Evolutionary conservation across 345 rosid species (phyloP).

Genomic region (Bruguiera parviflora): DNA sequence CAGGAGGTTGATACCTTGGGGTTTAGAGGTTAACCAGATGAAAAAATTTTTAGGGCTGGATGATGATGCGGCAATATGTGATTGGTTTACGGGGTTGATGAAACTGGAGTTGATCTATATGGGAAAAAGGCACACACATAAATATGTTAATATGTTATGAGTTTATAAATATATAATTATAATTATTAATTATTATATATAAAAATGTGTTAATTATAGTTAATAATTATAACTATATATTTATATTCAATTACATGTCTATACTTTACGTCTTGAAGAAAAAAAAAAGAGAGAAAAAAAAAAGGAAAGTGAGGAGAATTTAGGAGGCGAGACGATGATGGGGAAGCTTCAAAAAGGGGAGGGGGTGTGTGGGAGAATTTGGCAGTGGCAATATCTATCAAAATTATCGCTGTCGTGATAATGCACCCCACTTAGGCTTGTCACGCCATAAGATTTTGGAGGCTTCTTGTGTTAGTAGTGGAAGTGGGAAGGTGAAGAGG

Average conservation of each 20-base stretch:
- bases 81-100: constrained; percentile 35
- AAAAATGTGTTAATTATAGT: no score
- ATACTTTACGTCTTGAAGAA: neutral
- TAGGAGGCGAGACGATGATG: constrained; percentile 4
- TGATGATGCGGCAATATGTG: constrained; percentile 40
- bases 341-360: constrained; percentile 14
- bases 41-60: constrained; percentile 13
- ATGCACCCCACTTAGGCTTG: constrained; percentile 79
- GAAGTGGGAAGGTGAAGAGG: constrained; percentile 16
- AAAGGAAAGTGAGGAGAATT: no score
- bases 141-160: no score
- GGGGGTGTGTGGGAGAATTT: constrained; percentile 20
- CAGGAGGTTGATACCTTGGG: neutral
- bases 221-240: no score
- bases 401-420: constrained; percentile 44
- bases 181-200: no score
- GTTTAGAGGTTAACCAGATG: constrained; percentile 17
- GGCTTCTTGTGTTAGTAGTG: constrained; percentile 32
- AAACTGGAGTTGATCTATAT: constrained; percentile 38
- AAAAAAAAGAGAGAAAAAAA: neutral
- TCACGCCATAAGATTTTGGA: constrained; percentile 83
- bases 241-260: no score
- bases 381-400: neutral
- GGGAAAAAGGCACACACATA: constrained; percentile 14
- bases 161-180: no score